Base-by-base conservation (phyloP, 371 early-diverging fungal species). In the Mortierella sp. region DNA sequence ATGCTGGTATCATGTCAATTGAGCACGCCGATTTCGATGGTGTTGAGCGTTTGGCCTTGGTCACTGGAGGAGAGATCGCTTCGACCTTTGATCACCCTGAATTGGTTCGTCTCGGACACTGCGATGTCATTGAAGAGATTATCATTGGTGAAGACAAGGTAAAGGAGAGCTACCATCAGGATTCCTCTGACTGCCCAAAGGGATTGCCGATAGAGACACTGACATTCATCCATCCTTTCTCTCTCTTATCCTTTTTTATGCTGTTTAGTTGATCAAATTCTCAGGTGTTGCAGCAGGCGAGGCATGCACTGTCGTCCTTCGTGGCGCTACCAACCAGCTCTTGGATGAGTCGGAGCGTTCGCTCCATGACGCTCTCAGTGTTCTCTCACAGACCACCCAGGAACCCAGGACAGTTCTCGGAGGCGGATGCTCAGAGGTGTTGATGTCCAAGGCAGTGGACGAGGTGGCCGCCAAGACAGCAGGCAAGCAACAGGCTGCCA, bases 21-120 rank as follows among this genome's bases (percentile, higher is more conserved):
- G 99, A 99, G 82, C 98, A 99, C 79, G 99, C 99, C 45, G 99
- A 99, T 78, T 99, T 99, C 79, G 98, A 98, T 74, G 99, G 99
- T 72, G 93, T 99, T 41, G 99, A 99, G 83, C 90, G 99, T 52
- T 85, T 99, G 63, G 95, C 98, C 47, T 85, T 97, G 60, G 99
- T 99, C 13, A 96, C 98, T 39, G 95, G 89, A 79, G 98, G 99
- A 80, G 99, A 97, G 68, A 98, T 99, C 73, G 89, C 98, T 7
- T 97, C 98, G 42, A 97, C 99, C 7, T 99, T 99, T 85, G 99
- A 99, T 70, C 94, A 96, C 80, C 99, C 97, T 38, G 96, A 98
- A 71, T 86, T 98, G 24, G 93, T 95, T 60, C 90, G 92, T 71
- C 86, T 98, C 34, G 99, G 99, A 48, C 89, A 92, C 65, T 99